These are phyloP conservation scores for Berkeleyomyces rouxiae DNA, from an alignment of 2,329 filamentous ascomycete species.

Conservation along the genomic window DNA sequence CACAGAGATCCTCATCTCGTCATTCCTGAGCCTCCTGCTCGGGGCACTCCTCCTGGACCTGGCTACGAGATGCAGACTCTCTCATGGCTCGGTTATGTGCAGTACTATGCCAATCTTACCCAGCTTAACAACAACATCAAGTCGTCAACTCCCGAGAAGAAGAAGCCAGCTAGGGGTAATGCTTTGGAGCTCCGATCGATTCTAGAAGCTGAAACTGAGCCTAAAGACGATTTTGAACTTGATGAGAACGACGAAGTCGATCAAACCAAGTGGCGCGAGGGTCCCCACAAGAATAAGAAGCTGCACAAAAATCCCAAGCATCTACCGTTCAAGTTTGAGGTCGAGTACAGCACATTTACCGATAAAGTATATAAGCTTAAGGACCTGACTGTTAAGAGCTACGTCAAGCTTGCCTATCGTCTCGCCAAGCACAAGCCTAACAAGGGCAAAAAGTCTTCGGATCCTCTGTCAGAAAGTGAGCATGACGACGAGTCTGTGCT, in stretches of 20 bases:
- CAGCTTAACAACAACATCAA: conserved; percentile 59
- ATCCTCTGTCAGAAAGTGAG: background rate
- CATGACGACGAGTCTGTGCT: background rate
- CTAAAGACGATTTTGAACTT: background rate
- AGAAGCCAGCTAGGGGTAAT: conserved; percentile 11
- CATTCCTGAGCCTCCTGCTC: conserved; percentile 56
- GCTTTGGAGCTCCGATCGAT: conserved; percentile 7
- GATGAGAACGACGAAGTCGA: conserved; percentile 18
- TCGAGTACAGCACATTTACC: conserved; percentile 73
- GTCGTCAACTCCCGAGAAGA: conserved; percentile 17
- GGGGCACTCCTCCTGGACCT: conserved; percentile 60
- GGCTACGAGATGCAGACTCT: conserved; percentile 78
- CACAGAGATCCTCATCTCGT: conserved; percentile 43
- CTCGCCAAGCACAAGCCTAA: conserved; percentile 40
- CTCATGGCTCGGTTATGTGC: conserved; percentile 63
- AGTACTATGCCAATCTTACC: conserved; percentile 92
- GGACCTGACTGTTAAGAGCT: conserved; percentile 73
- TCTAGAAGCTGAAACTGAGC: background rate
- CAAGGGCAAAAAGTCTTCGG: background rate
- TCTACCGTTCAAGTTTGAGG: conserved; percentile 52
- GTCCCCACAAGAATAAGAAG: conserved; percentile 44
- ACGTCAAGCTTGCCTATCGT: conserved; percentile 60
- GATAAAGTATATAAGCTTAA: conserved; percentile 59
- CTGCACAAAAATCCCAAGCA: conserved; percentile 38
- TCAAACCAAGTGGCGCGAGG: conserved; percentile 42